Evolutionary conservation across 768 basidiomycete genomes (phyloP), one percentile per base, ranked within the genome.

Genomic region (Cystofilobasidium ferigula): DNA sequence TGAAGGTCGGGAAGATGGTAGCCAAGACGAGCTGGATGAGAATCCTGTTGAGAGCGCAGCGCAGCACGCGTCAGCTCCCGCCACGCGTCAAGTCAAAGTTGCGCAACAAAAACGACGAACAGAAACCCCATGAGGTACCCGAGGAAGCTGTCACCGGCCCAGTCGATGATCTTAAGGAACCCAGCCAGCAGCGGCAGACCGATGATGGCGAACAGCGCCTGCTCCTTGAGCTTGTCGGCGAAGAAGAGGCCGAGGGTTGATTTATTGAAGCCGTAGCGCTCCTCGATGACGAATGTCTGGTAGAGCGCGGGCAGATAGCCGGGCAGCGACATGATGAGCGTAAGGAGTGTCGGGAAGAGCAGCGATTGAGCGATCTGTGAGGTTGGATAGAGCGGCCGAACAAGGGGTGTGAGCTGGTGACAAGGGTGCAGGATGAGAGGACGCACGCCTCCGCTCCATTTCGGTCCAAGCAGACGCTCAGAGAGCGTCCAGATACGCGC

Each of bases 231-330:
- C 42, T 88, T 73, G 75, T 99, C 94, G 2, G 81, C 77, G 61
- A 91, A 74, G 76, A 89, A 98, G 4, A 93, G 78, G 20, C 71
- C 71, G 0, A 83, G 82, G 0, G 91, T 89, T 7, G 85, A 92
- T 78, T 98, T 95, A 82, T 98, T 99, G 81, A 97, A 98, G 0
- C 93, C 93, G 70, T 95, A 90, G 70, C 86, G 87, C 74, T 94
- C 87, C 77, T 98, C 95, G 43, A 98, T 80, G 7, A 92, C 87
- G 73, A 99, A 99, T 3, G 90, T 95, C 68, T 84, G 82, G 78
- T 95, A 97, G 28, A 86, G 79, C 36, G 82, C 84, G 47, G 90
- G 78, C 24, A 94, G 91, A 14, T 92, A 78, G 10, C 82, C 78
- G 2, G 89, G 84, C 34, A 88, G 74, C 0, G 84, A 81, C 2